A percentile compares a stretch with the other conserved stretches of the same genome.
phyloP scores from a whole-genome alignment of 768 basidiomycete genomes.

The Zangia roseola region DNA sequence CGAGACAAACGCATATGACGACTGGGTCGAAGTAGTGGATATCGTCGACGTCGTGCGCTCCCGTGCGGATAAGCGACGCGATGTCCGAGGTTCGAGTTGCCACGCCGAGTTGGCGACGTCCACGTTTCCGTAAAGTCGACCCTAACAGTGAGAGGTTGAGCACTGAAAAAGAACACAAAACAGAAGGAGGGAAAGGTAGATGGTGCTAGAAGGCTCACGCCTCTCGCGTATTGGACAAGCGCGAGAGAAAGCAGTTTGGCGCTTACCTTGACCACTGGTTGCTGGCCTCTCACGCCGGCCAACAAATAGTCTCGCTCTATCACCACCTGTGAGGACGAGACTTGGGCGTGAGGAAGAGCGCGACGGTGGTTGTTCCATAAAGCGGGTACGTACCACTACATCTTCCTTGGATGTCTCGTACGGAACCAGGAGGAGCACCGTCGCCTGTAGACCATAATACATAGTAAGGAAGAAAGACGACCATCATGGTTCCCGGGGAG shows the following conservation, averaged over 20 bases:
- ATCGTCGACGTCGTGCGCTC: constrained; percentile 75
- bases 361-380: neutral
- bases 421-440: constrained; percentile 72
- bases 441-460: constrained; percentile 50
- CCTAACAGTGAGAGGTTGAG: constrained; percentile 39
- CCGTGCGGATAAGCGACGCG: constrained; percentile 46
- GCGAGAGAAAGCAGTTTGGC: constrained; percentile 2
- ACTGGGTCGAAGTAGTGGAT: constrained; percentile 74
- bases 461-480: constrained; percentile 17
- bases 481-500: constrained; percentile 12
- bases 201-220: neutral
- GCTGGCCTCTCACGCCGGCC: constrained; percentile 68
- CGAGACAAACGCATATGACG: constrained; percentile 81
- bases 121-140: constrained; percentile 68
- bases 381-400: constrained; percentile 50
- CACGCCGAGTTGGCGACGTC: constrained; percentile 67
- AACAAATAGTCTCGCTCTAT: constrained; percentile 72
- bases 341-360: constrained; percentile 1
- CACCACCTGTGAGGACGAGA: constrained; percentile 47
- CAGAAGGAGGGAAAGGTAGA: too few species aligned
- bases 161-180: too few species aligned
- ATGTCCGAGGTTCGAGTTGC: constrained; percentile 73
- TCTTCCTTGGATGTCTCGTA: constrained; percentile 71
- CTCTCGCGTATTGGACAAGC: neutral
- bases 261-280: constrained; percentile 71